Percentiles rank a stretch among this genome's conserved stretches.
Conservation (phyloP, 805 yeast species). For the Saturnispora galanensis region DNA sequence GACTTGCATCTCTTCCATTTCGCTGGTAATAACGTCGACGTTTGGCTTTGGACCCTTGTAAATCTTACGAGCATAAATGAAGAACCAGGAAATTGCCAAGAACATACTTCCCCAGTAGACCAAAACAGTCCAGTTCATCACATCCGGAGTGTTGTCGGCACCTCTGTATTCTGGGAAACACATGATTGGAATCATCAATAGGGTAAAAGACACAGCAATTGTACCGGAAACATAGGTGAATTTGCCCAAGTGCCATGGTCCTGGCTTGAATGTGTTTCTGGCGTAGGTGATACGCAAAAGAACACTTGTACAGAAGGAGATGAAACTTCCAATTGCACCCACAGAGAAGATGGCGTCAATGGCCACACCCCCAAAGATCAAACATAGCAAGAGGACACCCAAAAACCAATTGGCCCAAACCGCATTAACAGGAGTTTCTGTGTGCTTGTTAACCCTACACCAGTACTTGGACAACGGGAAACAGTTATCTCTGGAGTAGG, state of each 20-base stretch:
- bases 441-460: conserved; percentile 39
- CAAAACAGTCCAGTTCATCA: conserved; percentile 57
- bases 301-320: conserved; percentile 59
- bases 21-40: conserved; percentile 28
- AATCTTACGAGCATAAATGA: conserved; percentile 46
- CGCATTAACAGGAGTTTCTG: conserved; percentile 57
- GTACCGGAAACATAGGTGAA: conserved; percentile 40
- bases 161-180: conserved; percentile 46
- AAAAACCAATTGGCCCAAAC: conserved; percentile 47
- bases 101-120: conserved; percentile 54
- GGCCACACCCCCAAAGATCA: conserved; percentile 57
- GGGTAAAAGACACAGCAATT: conserved; percentile 39
- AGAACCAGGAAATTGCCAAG: conserved; percentile 40
- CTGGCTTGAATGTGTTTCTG: conserved; percentile 42
- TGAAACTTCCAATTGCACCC: conserved; percentile 60
- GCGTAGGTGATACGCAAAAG: conserved; percentile 48
- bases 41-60: conserved; percentile 54
- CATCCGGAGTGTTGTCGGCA: conserved; percentile 25
- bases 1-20: conserved; percentile 15
- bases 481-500: conserved; percentile 60
- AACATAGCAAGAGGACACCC: conserved; percentile 45
- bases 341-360: conserved; percentile 65
- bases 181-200: conserved; percentile 49
- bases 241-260: conserved; percentile 59
- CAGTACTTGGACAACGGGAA: conserved; percentile 47